Evolutionary conservation across 345 rosid species (phyloP).

Genomic region (Hibiscus syriacus): DNA sequence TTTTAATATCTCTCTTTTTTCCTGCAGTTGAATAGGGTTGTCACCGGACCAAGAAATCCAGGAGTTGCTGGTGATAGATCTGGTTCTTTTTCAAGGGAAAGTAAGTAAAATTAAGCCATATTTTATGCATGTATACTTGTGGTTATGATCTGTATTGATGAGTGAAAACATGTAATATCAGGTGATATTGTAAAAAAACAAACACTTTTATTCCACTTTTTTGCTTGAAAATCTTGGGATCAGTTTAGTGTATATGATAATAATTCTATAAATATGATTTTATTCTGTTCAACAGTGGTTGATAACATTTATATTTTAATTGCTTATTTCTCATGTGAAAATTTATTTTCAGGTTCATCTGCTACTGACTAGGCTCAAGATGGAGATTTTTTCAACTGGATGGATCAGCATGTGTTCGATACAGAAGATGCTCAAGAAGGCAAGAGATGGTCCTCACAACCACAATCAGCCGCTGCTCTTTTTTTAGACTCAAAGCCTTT

Average conservation of each 20-base stretch:
- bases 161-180: not conserved
- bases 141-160: not conserved
- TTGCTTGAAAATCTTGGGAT: no score
- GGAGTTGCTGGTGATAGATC: constrained; percentile 96
- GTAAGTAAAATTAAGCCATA: constrained; percentile 41
- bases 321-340: not conserved
- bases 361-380: constrained; percentile 87
- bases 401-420: constrained; percentile 58
- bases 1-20: not conserved
- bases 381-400: constrained; percentile 61
- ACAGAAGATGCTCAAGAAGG: constrained; percentile 51
- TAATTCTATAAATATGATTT: no score
- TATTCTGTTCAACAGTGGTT: not conserved
- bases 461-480: constrained; percentile 37
- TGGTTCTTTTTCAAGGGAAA: constrained; percentile 95
- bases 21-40: constrained; percentile 77
- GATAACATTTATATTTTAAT: not conserved
- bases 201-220: no score
- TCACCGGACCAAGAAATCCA: constrained; percentile 81
- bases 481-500: constrained; percentile 53
- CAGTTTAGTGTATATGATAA: no score
- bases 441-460: constrained; percentile 83
- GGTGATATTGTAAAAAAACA: not conserved
- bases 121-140: not conserved
- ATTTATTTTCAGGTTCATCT: constrained; percentile 63